phyloP scores from a whole-genome alignment of 1,284 basidiomycete genomes.

The Fereydounia khargensis region DNA sequence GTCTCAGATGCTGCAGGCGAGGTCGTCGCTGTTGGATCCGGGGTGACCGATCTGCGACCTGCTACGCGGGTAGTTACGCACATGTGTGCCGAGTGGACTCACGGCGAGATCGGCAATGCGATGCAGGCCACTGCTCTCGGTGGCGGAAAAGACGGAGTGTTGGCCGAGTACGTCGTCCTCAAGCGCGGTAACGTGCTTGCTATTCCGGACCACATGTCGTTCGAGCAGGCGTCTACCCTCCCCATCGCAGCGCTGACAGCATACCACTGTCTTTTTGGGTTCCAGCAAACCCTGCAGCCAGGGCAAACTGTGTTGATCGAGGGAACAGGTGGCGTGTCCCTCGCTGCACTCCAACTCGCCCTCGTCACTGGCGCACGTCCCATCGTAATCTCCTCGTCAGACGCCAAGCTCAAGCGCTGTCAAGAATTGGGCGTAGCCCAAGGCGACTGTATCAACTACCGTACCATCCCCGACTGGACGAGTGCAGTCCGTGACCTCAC shows the following conservation, averaged over 20 bases:
- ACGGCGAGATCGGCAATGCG: conserved; percentile 20
- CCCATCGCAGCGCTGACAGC: conserved; percentile 21
- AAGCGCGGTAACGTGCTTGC: conserved; percentile 19
- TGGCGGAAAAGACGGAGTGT: conserved; percentile 12
- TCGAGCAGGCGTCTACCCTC: conserved; percentile 14
- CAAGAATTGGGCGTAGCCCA: conserved; percentile 11
- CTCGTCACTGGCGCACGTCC: conserved; percentile 21
- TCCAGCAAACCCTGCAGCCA: conserved; percentile 8
- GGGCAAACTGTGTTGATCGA: conserved; percentile 24
- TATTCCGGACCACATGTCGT: conserved; percentile 19
- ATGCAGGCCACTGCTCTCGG: conserved; percentile 23
- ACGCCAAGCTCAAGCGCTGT: conserved; percentile 14
- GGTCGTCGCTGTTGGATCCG: conserved; percentile 8
- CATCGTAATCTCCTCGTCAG: conserved; percentile 24
- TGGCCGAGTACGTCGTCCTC: conserved; percentile 13
- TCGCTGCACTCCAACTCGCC: conserved; percentile 22
- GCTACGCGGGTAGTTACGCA: conserved; percentile 22
- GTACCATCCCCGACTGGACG: conserved; percentile 9
- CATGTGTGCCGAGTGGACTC: conserved; percentile 13
- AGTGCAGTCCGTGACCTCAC: conserved; percentile 10
- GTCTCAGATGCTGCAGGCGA: conserved; percentile 21
- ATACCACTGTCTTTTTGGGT: conserved; percentile 27
- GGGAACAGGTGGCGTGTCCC: conserved; percentile 26
- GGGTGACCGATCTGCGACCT: conserved; percentile 9
- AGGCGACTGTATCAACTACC: conserved; percentile 26